Conservation (phyloP, 1,284 basidiomycete species). For the Fistulinella staudtii region DNA sequence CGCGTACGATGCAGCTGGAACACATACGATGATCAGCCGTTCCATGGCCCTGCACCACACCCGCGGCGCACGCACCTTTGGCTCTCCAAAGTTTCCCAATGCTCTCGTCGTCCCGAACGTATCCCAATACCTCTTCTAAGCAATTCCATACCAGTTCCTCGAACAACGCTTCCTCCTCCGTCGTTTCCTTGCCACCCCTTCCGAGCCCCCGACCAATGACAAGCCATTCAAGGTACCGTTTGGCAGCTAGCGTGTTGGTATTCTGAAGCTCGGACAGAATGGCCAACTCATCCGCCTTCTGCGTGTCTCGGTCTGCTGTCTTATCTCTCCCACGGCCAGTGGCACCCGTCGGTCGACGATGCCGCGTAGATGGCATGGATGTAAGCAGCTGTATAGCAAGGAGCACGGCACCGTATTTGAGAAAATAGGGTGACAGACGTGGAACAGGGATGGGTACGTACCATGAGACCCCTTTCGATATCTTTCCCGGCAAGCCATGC, state of each 20-base stretch:
- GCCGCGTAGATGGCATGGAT: constrained; percentile 25
- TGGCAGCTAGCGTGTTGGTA: constrained; percentile 42
- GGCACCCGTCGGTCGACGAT: constrained; percentile 18
- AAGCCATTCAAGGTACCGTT: constrained; percentile 74
- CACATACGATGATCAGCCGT: background rate
- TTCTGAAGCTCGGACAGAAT: constrained; percentile 51
- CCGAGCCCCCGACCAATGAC: constrained; percentile 66
- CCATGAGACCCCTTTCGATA: constrained; percentile 68
- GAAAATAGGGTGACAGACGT: background rate
- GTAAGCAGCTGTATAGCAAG: constrained; percentile 49
- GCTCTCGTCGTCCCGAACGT: constrained; percentile 47
- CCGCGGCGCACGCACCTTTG: constrained; percentile 46
- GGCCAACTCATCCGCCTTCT: constrained; percentile 47
- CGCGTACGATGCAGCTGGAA: constrained; percentile 48
- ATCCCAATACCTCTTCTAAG: constrained; percentile 51
- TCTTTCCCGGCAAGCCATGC: constrained; percentile 77
- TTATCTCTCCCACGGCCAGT: constrained; percentile 29
- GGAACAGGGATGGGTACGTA: constrained; percentile 30
- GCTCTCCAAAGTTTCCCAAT: constrained; percentile 65
- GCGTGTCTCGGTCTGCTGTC: constrained; percentile 16
- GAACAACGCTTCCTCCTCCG: constrained; percentile 35
- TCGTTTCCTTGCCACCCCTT: constrained; percentile 34
- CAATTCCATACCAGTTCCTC: constrained; percentile 54
- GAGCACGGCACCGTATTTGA: background rate
- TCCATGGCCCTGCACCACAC: background rate